Percentiles rank a stretch among this genome's conserved stretches.
Conservation (phyloP, 2,329 filamentous ascomycete species). For the Penicillium aurantiogriseum region DNA sequence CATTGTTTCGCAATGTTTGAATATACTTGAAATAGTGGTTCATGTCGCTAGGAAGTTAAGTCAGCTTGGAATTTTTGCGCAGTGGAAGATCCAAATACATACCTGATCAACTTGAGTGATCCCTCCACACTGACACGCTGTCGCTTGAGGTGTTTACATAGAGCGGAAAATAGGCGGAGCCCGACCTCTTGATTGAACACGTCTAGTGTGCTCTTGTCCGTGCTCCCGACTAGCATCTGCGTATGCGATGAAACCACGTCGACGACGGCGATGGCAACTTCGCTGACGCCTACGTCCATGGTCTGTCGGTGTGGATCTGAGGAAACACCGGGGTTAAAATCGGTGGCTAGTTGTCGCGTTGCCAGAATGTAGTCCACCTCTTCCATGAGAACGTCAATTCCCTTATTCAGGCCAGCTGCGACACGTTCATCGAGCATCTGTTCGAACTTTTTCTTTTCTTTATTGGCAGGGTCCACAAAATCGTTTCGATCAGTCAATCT, state of each 20-base stretch:
- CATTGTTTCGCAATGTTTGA: conserved; percentile 73
- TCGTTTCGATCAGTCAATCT: conserved; percentile 89
- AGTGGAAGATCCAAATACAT: conserved; percentile 17
- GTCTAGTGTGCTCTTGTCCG: conserved; percentile 96
- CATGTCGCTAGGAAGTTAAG: conserved; percentile 66
- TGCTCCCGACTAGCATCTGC: conserved; percentile 87
- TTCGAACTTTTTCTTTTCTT: conserved; percentile 98
- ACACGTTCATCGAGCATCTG: conserved; percentile 98
- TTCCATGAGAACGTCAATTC: conserved; percentile 97
- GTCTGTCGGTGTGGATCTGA: conserved; percentile 34
- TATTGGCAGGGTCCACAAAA: conserved; percentile 84
- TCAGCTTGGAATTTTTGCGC: background rate
- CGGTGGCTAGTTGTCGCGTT: conserved; percentile 78
- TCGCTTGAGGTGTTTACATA: conserved; percentile 97
- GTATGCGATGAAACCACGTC: conserved; percentile 86
- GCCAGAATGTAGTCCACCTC: conserved; percentile 95
- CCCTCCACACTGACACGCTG: conserved; percentile 89
- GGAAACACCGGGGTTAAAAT: conserved; percentile 73
- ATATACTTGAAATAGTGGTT: conserved; percentile 89
- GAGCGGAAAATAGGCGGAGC: conserved; percentile 80
- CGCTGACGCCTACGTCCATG: conserved; percentile 63
- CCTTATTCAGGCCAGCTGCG: conserved; percentile 91
- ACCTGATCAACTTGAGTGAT: conserved; percentile 82
- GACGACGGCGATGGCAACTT: conserved; percentile 76
- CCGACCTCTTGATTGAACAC: conserved; percentile 99